Conservation (phyloP, 2,329 filamentous ascomycete genomes). For the Scedosporium boydii region DNA sequence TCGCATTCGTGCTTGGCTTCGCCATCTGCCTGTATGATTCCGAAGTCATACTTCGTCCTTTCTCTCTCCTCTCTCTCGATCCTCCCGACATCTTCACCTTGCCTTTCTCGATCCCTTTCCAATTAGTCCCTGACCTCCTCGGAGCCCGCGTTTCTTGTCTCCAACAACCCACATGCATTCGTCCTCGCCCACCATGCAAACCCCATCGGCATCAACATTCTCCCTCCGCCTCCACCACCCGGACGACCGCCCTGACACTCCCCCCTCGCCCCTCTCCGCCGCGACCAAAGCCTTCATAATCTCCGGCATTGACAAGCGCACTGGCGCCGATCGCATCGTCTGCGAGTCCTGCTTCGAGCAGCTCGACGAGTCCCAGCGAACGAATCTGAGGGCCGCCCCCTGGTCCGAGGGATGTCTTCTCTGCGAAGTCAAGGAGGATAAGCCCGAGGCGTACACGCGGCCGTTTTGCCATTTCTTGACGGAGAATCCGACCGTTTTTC, state of each 20-base stretch:
- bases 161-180: background rate
- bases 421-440: conserved; percentile 27
- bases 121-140: background rate
- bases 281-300: conserved; percentile 9
- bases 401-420: conserved; percentile 21
- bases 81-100: background rate
- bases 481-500: conserved; percentile 87
- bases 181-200: background rate
- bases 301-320: conserved; percentile 6
- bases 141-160: background rate
- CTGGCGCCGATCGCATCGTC: conserved; percentile 5
- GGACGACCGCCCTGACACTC: background rate
- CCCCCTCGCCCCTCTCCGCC: background rate
- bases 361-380: conserved; percentile 10
- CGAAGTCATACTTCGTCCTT: background rate
- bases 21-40: background rate
- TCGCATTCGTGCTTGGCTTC: background rate
- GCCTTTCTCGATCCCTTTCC: background rate
- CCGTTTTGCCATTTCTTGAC: conserved; percentile 84
- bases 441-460: conserved; percentile 62
- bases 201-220: background rate
- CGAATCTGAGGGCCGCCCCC: conserved; percentile 7
- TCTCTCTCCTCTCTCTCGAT: background rate
- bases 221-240: background rate
- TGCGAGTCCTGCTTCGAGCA: conserved; percentile 12